phyloP scores from a whole-genome alignment of 2,329 filamentous ascomycete genomes.

The Stagonosporopsis tanaceti region DNA sequence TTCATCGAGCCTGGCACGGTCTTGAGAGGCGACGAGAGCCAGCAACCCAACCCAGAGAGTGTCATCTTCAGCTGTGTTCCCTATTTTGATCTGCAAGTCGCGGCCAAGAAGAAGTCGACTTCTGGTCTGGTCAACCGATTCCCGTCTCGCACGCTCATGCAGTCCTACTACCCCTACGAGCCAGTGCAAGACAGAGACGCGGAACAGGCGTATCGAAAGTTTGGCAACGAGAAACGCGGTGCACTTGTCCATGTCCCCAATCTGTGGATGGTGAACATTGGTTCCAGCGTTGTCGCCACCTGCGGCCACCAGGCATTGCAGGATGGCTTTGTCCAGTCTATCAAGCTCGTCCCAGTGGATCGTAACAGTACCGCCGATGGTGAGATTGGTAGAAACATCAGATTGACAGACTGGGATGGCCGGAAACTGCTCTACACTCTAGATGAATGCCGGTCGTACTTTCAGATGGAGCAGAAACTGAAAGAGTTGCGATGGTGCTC shows the following conservation, averaged over 20 bases:
- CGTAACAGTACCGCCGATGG: background rate
- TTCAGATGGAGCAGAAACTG: conserved; percentile 42
- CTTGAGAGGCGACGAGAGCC: conserved; percentile 36
- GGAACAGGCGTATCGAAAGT: conserved; percentile 41
- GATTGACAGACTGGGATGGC: conserved; percentile 33
- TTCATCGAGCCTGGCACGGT: conserved; percentile 48
- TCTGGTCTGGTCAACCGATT: conserved; percentile 19
- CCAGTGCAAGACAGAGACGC: conserved; percentile 39
- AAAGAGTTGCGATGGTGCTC: conserved; percentile 25
- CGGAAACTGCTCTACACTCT: conserved; percentile 32
- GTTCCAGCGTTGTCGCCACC: conserved; percentile 35
- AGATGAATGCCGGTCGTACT: conserved; percentile 37
- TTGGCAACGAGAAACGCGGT: conserved; percentile 24
- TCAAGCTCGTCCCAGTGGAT: conserved; percentile 22
- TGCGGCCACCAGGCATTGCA: conserved; percentile 35
- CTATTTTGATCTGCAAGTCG: conserved; percentile 32
- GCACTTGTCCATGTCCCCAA: conserved; percentile 40
- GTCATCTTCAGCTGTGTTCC: conserved; percentile 45
- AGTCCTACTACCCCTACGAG: conserved; percentile 44
- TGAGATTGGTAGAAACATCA: conserved; percentile 20
- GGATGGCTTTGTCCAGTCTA: conserved; percentile 37
- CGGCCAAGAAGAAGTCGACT: background rate
- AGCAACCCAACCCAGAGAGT: conserved; percentile 27
- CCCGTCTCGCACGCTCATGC: conserved; percentile 39
- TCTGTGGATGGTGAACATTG: conserved; percentile 45